A percentile compares a stretch with the other conserved stretches of the same genome.
phyloP scores from a whole-genome alignment of 768 basidiomycete genomes.

The Coprinopsis strossmayeri region DNA sequence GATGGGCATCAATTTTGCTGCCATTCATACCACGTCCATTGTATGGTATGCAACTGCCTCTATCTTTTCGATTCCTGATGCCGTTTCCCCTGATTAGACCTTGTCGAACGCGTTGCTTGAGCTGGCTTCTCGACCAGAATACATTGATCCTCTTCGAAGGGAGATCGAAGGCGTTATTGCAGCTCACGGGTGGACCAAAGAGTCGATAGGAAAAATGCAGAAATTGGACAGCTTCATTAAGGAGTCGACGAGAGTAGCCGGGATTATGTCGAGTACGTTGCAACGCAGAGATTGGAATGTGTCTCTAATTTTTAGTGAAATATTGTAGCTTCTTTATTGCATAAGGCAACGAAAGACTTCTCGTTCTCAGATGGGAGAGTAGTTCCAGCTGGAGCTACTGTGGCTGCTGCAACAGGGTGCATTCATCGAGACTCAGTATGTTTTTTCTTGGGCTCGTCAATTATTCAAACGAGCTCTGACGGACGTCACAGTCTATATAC shows the following conservation, averaged over 20 bases:
- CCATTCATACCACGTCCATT: slow-evolving; percentile 34
- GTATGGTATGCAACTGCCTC: slow-evolving; percentile 14
- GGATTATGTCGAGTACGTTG: slow-evolving; percentile 1
- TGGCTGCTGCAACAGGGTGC: background rate
- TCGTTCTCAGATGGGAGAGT: slow-evolving; percentile 20
- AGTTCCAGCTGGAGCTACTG: slow-evolving; percentile 18
- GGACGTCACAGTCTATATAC: background rate
- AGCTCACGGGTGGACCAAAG: slow-evolving; percentile 26
- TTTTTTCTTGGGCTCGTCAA: background rate
- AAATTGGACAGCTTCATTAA: slow-evolving; percentile 38
- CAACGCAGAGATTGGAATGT: slow-evolving; percentile 13
- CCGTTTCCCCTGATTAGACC: slow-evolving; percentile 16
- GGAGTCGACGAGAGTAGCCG: slow-evolving; percentile 11
- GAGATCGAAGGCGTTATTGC: slow-evolving; percentile 29
- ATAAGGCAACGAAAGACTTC: slow-evolving; percentile 2
- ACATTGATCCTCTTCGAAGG: slow-evolving; percentile 27
- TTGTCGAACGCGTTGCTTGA: slow-evolving; percentile 26
- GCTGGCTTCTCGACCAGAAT: slow-evolving; percentile 26
- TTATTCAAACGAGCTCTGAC: background rate
- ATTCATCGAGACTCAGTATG: background rate
- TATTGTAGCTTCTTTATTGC: background rate
- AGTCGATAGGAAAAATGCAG: slow-evolving; percentile 28
- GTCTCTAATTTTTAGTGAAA: slow-evolving; percentile 13
- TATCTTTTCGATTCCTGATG: background rate
- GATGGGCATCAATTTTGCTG: slow-evolving; percentile 31